Conservation (phyloP, 176 grass and related monocot species). For the Calamus simplicifolius region DNA sequence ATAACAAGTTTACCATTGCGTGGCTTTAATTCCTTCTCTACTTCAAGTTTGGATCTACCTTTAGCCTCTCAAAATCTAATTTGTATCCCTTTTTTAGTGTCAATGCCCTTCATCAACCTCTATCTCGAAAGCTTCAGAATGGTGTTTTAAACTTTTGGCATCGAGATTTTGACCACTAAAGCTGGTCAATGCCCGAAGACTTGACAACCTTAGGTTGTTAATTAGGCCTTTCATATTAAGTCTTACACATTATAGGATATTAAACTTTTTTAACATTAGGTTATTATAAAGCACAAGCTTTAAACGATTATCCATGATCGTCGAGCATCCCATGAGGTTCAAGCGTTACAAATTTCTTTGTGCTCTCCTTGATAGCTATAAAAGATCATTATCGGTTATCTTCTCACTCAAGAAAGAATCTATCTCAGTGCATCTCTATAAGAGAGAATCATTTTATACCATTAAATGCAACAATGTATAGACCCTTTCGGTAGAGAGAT, state of each 20-base stretch:
- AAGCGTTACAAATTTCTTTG: slow-evolving; percentile 40
- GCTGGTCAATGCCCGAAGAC: too few species aligned
- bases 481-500: slow-evolving; percentile 52
- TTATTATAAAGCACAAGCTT: slow-evolving; percentile 51
- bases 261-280: slow-evolving; percentile 37
- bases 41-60: background rate
- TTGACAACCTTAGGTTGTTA: too few species aligned
- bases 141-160: too few species aligned
- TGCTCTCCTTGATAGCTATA: slow-evolving; percentile 35
- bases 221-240: too few species aligned
- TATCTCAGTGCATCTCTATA: slow-evolving; percentile 62
- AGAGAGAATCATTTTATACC: slow-evolving; percentile 31
- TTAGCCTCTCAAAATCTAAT: slow-evolving; percentile 23
- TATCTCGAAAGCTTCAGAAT: too few species aligned
- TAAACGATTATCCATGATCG: slow-evolving; percentile 70
- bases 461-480: slow-evolving; percentile 40
- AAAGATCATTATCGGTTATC: slow-evolving; percentile 47
- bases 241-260: too few species aligned
- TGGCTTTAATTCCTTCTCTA: background rate
- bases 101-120: slow-evolving; percentile 63
- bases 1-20: background rate
- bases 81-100: slow-evolving; percentile 54
- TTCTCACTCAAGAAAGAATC: slow-evolving; percentile 34
- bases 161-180: too few species aligned
- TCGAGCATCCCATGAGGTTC: slow-evolving; percentile 36